Evolutionary conservation across 192 early-diverging fungal species (phyloP).

Genomic region (Coemansia interrupta): DNA sequence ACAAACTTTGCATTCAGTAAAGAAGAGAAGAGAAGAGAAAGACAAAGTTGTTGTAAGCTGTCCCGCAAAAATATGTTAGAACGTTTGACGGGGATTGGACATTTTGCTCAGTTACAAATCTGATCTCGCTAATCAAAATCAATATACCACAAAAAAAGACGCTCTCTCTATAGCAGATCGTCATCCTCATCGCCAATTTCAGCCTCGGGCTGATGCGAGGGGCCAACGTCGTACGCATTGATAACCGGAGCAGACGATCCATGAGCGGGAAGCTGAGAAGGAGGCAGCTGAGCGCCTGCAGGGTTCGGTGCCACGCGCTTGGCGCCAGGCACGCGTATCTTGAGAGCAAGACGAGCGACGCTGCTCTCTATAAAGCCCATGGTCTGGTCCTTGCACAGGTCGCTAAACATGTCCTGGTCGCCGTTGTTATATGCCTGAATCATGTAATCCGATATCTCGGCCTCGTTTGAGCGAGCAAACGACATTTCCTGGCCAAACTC

Average conservation of each 20-base stretch:
- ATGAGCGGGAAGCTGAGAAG: not conserved
- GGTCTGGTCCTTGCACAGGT: conserved; percentile 18
- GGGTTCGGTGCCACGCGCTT: conserved; percentile 9
- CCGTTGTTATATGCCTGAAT: conserved; percentile 38
- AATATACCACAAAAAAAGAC: not conserved
- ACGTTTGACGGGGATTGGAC: too few relatives aligned
- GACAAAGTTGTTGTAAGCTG: too few relatives aligned
- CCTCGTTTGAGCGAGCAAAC: conserved; percentile 35
- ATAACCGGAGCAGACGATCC: not conserved
- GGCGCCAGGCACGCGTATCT: conserved; percentile 35
- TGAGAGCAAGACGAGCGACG: conserved; percentile 27
- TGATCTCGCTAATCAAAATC: not conserved
- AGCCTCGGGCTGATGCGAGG: conserved; percentile 1
- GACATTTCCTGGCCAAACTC: conserved; percentile 30
- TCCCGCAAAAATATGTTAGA: too few relatives aligned
- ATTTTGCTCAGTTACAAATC: not conserved
- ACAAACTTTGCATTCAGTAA: not conserved
- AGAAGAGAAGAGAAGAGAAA: not conserved
- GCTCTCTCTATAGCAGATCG: conserved; percentile 23
- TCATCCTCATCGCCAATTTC: conserved; percentile 27
- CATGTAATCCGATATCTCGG: conserved; percentile 30
- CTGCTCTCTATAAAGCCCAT: conserved; percentile 28
- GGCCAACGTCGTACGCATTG: not conserved
- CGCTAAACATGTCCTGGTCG: conserved; percentile 36
- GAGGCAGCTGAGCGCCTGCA: not conserved